Conservation (phyloP, 371 early-diverging fungal genomes). For the Actinomortierella wolfii region DNA sequence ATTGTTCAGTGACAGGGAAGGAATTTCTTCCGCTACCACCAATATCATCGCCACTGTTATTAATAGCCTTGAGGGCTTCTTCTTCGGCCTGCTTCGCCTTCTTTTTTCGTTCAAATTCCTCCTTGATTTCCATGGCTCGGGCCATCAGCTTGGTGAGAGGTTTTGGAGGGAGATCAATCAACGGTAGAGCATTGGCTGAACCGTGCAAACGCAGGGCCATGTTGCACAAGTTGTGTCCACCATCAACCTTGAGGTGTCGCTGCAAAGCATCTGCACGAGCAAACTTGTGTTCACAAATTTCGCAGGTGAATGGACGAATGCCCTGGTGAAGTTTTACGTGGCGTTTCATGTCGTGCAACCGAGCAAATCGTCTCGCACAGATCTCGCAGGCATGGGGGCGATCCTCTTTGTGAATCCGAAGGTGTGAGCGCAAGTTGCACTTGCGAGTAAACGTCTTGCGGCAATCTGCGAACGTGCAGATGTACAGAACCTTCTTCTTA, state of each 20-base stretch:
- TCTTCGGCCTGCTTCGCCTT: too few species aligned
- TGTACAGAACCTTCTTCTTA: conserved; percentile 37
- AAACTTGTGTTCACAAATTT: conserved; percentile 71
- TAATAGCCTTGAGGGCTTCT: too few species aligned
- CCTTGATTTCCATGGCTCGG: too few species aligned
- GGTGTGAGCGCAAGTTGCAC: conserved; percentile 76
- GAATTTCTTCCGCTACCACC: too few species aligned
- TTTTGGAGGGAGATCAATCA: conserved; percentile 39
- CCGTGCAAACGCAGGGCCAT: conserved; percentile 29
- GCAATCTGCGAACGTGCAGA: conserved; percentile 65
- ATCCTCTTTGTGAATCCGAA: conserved; percentile 68
- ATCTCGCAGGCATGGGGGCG: conserved; percentile 66
- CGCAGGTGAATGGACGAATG: conserved; percentile 61
- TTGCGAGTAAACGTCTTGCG: conserved; percentile 68
- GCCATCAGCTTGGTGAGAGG: too few species aligned
- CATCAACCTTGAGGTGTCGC: conserved; percentile 54
- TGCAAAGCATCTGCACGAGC: conserved; percentile 79
- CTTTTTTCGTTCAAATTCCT: too few species aligned
- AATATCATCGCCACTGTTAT: too few species aligned
- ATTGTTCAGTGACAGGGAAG: too few species aligned
- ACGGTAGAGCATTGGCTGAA: conserved; percentile 29
- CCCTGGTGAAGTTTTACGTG: conserved; percentile 72
- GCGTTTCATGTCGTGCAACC: conserved; percentile 82
- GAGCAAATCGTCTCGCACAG: conserved; percentile 68
- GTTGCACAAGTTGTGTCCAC: conserved; percentile 42